phyloP scores from a whole-genome alignment of 345 rosid genomes.

The Acer yangbiense region DNA sequence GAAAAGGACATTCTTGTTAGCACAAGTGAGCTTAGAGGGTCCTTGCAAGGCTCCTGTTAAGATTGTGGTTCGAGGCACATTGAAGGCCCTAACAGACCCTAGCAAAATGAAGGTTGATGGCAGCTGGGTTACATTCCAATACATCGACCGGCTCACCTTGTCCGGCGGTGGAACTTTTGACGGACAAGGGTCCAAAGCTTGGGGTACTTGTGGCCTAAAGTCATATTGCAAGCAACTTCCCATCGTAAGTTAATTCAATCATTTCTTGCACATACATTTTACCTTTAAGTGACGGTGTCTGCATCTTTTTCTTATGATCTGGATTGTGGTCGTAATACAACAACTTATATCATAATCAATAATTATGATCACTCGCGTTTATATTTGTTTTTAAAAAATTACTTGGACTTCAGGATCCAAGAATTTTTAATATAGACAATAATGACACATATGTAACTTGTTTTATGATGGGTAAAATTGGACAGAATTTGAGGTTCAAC shows the following conservation, averaged over 20 bases:
- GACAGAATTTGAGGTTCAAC: slow-evolving; percentile 54
- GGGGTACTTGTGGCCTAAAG: slow-evolving; percentile 34
- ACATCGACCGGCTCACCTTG: slow-evolving; percentile 38
- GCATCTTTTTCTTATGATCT: too few relatives aligned
- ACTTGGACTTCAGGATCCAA: too few relatives aligned
- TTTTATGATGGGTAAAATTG: background rate
- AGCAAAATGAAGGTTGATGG: slow-evolving; percentile 25
- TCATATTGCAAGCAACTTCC: slow-evolving; percentile 41
- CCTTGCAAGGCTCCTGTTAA: slow-evolving; percentile 50
- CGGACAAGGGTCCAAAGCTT: slow-evolving; percentile 56
- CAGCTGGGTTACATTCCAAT: slow-evolving; percentile 52
- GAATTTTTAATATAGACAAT: too few relatives aligned
- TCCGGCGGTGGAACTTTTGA: slow-evolving; percentile 65
- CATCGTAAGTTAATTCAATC: slow-evolving; percentile 36
- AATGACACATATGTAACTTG: too few relatives aligned
- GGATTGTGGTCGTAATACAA: too few relatives aligned
- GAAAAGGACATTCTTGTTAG: slow-evolving; percentile 32
- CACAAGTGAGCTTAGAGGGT: slow-evolving; percentile 36
- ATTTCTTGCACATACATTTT: background rate
- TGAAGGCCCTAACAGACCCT: slow-evolving; percentile 45
- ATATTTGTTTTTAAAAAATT: too few relatives aligned
- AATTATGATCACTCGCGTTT: too few relatives aligned
- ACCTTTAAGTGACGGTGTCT: too few relatives aligned
- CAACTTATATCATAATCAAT: too few relatives aligned
- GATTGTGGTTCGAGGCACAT: slow-evolving; percentile 38